These are phyloP conservation scores for Trifolium subterraneum DNA, from an alignment of 306 rosid species.

Conservation along the genomic window DNA sequence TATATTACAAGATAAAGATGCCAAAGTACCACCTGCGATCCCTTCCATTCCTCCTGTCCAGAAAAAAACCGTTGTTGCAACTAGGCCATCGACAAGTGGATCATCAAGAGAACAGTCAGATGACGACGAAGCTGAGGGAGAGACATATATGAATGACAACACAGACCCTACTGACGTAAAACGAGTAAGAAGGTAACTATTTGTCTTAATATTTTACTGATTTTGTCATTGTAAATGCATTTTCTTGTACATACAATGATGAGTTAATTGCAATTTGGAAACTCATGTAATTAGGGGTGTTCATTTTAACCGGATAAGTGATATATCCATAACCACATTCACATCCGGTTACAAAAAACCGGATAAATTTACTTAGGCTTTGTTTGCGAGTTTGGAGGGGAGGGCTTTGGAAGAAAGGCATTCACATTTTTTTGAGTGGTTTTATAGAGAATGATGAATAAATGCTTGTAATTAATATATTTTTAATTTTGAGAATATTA, in stretches of 20 bases:
- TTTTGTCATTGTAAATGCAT: constrained; percentile 19
- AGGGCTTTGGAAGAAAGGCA: no score
- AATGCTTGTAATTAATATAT: no score
- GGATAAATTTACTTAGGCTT: no score
- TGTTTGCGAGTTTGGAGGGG: no score
- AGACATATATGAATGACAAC: constrained; percentile 64
- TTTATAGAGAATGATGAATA: no score
- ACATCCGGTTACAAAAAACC: no score
- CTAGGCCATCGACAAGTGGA: constrained; percentile 72
- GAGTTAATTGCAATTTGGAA: constrained; percentile 22
- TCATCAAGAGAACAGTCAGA: constrained; percentile 90
- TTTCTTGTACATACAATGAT: not conserved
- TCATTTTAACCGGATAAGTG: no score
- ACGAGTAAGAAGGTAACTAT: constrained; percentile 89
- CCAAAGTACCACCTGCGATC: constrained; percentile 50
- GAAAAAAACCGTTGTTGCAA: constrained; percentile 52
- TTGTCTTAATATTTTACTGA: constrained; percentile 36
- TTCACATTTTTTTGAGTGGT: no score
- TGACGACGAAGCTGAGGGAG: constrained; percentile 88
- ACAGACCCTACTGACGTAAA: constrained; percentile 76
- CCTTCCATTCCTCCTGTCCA: constrained; percentile 56
- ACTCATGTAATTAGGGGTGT: constrained; percentile 15
- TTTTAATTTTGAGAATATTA: no score
- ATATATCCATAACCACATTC: no score
- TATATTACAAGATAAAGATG: constrained; percentile 67